Evolutionary conservation across 2,329 filamentous ascomycete species (phyloP), one percentile per base, ranked within the genome.

Genomic region (Fusarium xyrophilum): DNA sequence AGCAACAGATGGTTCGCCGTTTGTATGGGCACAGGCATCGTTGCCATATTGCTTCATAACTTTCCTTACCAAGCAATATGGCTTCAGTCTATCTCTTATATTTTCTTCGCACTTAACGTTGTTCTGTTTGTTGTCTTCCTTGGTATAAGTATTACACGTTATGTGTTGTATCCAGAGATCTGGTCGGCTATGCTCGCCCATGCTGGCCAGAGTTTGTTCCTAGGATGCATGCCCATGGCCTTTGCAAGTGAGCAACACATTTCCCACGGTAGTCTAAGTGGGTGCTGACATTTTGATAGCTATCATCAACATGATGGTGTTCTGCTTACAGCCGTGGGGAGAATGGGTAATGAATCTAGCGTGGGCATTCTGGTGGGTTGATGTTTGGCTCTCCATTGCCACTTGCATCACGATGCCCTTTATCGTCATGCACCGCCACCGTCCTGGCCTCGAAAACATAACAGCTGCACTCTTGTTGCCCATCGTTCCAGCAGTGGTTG

Each of bases 11-110:
- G 87, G 86, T 88, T 88, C 73, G 80, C 84, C 5, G 82, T 85
- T 33, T 87, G 82, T 43, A 88, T 92, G 89, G 89, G 89, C 30
- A 92, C 89, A 0, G 90, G 89, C 23, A 86, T 92, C 39, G 86
- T 89, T 12, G 86, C 86, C 3, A 84, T 91, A 39, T 80, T 92
- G 23, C 81, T 92, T 21, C 81, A 86, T 67, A 83, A 85, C 21
- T 81, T 91, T 14, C 89, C 89, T 0, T 91, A 88, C 75, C 83
- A 88, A 64, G 82, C 82, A 3, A 59, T 68, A 12, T 89, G 85
- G 82, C 79, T 91, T 0, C 82, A 85, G 69, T 87, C 84, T 76
- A 79, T 90, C 23, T 86, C 87, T 2, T 84, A 88, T 48, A 72
- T 83, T 51, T 85, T 91, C 74, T 91, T 91, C 73, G 76, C 78